These are phyloP conservation scores for Cladosporium sp. DNA, from an alignment of 2,329 filamentous ascomycete species.

Conservation along the genomic window DNA sequence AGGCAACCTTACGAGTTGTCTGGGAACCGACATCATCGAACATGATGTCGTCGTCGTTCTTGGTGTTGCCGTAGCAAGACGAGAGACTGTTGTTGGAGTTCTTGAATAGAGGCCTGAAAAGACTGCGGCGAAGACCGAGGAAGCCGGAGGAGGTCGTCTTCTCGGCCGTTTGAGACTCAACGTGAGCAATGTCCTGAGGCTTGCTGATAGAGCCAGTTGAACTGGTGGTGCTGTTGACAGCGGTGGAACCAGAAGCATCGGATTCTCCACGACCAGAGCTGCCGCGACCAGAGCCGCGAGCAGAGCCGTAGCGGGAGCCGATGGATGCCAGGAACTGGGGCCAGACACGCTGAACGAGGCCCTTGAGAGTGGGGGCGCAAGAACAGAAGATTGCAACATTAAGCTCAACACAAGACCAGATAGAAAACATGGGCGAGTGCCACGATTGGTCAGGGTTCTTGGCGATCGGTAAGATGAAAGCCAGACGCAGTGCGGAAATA, in stretches of 20 bases:
- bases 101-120: slow-evolving; percentile 7
- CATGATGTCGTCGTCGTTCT: slow-evolving; percentile 2
- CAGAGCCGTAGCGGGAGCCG: slow-evolving; percentile 6
- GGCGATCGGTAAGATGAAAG: slow-evolving; percentile 21
- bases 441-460: slow-evolving; percentile 6
- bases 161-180: neutral
- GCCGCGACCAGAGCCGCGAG: slow-evolving; percentile 5
- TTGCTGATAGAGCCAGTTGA: slow-evolving; percentile 1
- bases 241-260: slow-evolving; percentile 1
- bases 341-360: slow-evolving; percentile 14
- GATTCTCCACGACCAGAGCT: neutral
- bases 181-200: slow-evolving; percentile 2
- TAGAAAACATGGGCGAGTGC: slow-evolving; percentile 9
- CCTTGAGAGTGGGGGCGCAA: slow-evolving; percentile 7
- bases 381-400: slow-evolving; percentile 12
- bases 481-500: slow-evolving; percentile 29
- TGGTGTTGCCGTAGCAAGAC: slow-evolving; percentile 5
- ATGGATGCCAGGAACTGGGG: slow-evolving; percentile 13
- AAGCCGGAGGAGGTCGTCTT: neutral
- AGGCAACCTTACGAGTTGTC: neutral
- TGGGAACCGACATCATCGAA: slow-evolving; percentile 1
- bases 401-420: slow-evolving; percentile 9
- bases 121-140: slow-evolving; percentile 10
- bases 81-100: neutral
- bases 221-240: neutral